Evolutionary conservation across 352 stramenopile species (phyloP).

Genomic region (Globisporangium carolinianum): DNA sequence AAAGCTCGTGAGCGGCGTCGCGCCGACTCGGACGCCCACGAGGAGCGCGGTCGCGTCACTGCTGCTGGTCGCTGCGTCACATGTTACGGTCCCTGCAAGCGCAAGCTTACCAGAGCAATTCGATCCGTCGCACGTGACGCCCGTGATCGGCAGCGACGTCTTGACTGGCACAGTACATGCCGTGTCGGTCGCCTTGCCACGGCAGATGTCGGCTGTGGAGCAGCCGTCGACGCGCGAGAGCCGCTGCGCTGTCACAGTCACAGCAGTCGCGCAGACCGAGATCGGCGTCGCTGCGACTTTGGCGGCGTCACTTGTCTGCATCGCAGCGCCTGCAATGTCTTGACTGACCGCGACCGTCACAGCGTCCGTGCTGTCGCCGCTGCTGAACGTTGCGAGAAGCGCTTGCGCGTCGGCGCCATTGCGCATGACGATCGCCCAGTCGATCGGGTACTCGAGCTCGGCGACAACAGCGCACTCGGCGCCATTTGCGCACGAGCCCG

Average conservation of each 20-base stretch:
- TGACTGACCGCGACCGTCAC: conserved; percentile 43
- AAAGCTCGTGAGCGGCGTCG: conserved; percentile 39
- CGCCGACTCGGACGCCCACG: conserved; percentile 41
- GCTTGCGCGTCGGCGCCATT: conserved; percentile 29
- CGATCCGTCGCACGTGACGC: conserved; percentile 36
- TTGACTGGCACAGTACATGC: conserved; percentile 38
- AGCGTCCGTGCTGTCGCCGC: conserved; percentile 25
- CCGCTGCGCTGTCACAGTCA: conserved; percentile 39
- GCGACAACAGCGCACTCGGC: conserved; percentile 47
- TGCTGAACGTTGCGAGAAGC: conserved; percentile 43
- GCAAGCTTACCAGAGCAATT: conserved; percentile 43
- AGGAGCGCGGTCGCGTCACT: conserved; percentile 30
- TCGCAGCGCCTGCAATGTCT: conserved; percentile 22
- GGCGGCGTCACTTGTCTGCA: conserved; percentile 13
- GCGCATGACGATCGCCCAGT: conserved; percentile 64
- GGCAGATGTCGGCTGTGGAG: conserved; percentile 54
- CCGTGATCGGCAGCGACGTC: conserved; percentile 19
- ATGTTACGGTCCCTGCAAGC: conserved; percentile 35
- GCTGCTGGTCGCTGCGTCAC: conserved; percentile 23
- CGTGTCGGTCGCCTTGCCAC: conserved; percentile 31
- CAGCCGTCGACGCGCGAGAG: conserved; percentile 48
- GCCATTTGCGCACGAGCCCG: conserved; percentile 22
- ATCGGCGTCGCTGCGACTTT: conserved; percentile 8
- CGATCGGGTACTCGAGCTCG: conserved; percentile 35
- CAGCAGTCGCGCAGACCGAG: conserved; percentile 41